Conservation (phyloP, 345 rosid genomes). For the Erucastrum elatum region DNA sequence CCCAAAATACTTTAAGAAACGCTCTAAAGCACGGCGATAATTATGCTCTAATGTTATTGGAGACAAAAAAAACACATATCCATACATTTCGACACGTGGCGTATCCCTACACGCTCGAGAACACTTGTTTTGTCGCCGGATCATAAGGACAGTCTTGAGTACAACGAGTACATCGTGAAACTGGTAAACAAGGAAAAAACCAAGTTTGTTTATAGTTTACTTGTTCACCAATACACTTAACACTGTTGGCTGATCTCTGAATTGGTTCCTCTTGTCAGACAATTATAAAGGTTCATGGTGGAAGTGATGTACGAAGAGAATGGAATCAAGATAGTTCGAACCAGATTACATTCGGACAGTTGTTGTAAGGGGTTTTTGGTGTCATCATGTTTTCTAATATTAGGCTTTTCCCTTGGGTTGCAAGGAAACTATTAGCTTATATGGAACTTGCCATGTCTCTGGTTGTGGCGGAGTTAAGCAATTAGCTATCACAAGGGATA, state of each 20-base stretch:
- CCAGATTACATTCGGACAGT: not conserved
- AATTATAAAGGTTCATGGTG: slow-evolving; percentile 42
- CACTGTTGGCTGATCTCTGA: not conserved
- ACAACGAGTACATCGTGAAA: slow-evolving; percentile 74
- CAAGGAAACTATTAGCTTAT: not conserved
- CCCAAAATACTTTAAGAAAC: too few relatives aligned
- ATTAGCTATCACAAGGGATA: too few relatives aligned
- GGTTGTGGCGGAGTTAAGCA: too few relatives aligned
- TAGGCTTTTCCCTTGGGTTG: not conserved
- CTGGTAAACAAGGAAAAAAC: slow-evolving; percentile 41
- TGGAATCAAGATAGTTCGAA: slow-evolving; percentile 27
- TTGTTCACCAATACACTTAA: not conserved
- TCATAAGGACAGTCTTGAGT: slow-evolving; percentile 67
- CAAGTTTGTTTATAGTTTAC: not conserved
- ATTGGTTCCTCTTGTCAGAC: not conserved
- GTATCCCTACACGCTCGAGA: not conserved
- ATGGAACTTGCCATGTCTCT: too few relatives aligned
- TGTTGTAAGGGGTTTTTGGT: not conserved
- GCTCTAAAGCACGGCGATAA: too few relatives aligned
- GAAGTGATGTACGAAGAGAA: slow-evolving; percentile 69
- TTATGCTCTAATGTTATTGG: too few relatives aligned
- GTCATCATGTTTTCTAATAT: slow-evolving; percentile 7
- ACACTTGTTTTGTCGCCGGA: slow-evolving; percentile 29
- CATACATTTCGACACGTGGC: not conserved
- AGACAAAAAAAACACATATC: not conserved